phyloP scores from a whole-genome alignment of 345 rosid genomes.

The Eutrema heterophyllum region DNA sequence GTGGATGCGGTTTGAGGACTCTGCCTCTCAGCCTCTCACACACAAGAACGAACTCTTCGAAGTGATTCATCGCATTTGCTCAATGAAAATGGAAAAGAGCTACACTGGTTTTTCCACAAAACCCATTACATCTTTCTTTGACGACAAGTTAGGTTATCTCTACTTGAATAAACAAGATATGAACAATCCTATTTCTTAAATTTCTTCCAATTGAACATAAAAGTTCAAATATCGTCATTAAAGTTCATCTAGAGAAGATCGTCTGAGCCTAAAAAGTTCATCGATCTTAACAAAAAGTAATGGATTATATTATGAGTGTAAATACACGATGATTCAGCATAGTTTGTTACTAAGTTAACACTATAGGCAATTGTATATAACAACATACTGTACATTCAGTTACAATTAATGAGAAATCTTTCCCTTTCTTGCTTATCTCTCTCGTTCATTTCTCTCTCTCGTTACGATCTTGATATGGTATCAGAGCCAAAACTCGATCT shows the following conservation, averaged over 20 bases:
- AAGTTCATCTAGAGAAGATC: not conserved
- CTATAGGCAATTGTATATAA: too few species aligned
- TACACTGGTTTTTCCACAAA: conserved; percentile 49
- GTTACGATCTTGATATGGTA: too few species aligned
- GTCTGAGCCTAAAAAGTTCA: not conserved
- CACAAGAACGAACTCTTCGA: conserved; percentile 46
- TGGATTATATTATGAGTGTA: too few species aligned
- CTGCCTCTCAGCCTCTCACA: conserved; percentile 59
- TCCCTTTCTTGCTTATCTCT: too few species aligned
- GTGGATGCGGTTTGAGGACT: conserved; percentile 84
- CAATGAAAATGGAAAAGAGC: conserved; percentile 40
- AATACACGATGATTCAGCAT: too few species aligned
- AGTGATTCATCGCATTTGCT: conserved; percentile 41
- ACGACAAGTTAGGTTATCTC: conserved; percentile 34
- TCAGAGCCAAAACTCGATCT: too few species aligned
- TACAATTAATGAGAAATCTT: too few species aligned
- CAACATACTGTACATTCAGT: too few species aligned
- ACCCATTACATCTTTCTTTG: conserved; percentile 28
- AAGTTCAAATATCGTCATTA: not conserved
- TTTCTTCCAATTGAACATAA: not conserved
- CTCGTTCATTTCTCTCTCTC: too few species aligned
- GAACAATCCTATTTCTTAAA: conserved; percentile 20
- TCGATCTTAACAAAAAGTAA: not conserved
- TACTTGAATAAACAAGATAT: conserved; percentile 43
- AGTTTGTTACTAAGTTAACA: too few species aligned